Conservation (phyloP, 192 early-diverging fungal genomes). For the Dissophora ornata region DNA sequence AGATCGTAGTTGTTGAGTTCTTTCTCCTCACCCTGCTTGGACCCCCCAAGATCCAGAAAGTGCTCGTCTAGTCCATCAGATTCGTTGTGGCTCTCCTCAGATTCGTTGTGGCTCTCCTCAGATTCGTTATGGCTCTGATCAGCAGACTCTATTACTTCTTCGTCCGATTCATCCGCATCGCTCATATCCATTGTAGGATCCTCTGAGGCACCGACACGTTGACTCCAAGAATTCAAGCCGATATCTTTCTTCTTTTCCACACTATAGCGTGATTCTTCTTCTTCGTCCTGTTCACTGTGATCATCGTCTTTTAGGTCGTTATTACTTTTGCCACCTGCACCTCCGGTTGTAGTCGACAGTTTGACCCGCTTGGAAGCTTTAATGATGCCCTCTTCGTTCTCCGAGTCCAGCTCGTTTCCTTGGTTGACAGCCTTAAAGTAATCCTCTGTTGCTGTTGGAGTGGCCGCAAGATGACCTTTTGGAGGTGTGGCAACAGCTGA, state of each 20-base stretch:
- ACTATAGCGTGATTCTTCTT: conserved; percentile 34
- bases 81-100: too few species aligned
- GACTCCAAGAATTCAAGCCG: not conserved
- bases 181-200: not conserved
- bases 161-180: not conserved
- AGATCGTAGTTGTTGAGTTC: conserved; percentile 14
- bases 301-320: not conserved
- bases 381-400: conserved; percentile 2
- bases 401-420: conserved; percentile 15
- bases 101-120: too few species aligned
- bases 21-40: not conserved
- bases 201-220: too few species aligned
- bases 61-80: conserved; percentile 16
- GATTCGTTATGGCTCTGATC: too few species aligned
- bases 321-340: too few species aligned
- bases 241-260: conserved; percentile 26
- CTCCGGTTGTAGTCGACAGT: not conserved
- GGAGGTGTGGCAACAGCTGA: not conserved
- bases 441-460: conserved; percentile 17
- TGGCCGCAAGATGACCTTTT: conserved; percentile 11
- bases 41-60: conserved; percentile 21
- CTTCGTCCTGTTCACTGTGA: conserved; percentile 1
- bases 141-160: too few species aligned
- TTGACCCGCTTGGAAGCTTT: not conserved
- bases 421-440: conserved; percentile 31